Evolutionary conservation across 331 rosid genomes (phyloP).

Genomic region (Pyracantha coccinea): DNA sequence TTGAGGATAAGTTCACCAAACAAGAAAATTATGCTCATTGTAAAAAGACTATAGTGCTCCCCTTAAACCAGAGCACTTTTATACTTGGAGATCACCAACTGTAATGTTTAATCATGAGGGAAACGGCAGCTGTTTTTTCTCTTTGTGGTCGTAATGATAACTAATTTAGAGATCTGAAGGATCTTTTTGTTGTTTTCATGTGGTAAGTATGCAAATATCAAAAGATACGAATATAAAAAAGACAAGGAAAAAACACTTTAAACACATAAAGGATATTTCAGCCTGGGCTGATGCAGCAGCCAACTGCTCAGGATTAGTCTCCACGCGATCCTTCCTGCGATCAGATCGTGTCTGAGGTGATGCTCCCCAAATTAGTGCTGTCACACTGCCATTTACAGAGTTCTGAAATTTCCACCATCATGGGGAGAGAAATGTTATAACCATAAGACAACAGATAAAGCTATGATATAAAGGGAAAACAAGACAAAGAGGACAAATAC

Average conservation of each 20-base stretch:
- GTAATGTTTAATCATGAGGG: neutral
- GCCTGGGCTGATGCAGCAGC: slow-evolving; percentile 95
- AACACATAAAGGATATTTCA: slow-evolving; percentile 59
- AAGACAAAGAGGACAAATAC: neutral
- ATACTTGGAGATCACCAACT: neutral
- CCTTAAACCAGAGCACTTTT: neutral
- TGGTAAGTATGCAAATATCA: neutral
- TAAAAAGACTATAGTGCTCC: neutral
- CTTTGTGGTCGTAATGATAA: neutral
- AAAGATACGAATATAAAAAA: neutral
- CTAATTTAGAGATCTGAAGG: neutral
- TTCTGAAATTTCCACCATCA: slow-evolving; percentile 36
- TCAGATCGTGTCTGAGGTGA: slow-evolving; percentile 97
- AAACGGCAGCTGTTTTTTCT: neutral
- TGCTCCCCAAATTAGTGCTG: slow-evolving; percentile 97
- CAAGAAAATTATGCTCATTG: neutral
- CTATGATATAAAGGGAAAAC: neutral
- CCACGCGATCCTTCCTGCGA: slow-evolving; percentile 91
- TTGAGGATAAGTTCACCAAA: neutral
- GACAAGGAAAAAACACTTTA: neutral
- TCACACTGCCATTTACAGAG: slow-evolving; percentile 60
- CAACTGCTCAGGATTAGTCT: slow-evolving; percentile 93
- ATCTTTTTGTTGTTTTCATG: neutral
- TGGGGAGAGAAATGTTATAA: neutral
- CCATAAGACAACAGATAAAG: neutral